Evolutionary conservation across 495 filamentous ascomycete genomes (phyloP).

Genomic region (Clavariopsis aquatica): DNA sequence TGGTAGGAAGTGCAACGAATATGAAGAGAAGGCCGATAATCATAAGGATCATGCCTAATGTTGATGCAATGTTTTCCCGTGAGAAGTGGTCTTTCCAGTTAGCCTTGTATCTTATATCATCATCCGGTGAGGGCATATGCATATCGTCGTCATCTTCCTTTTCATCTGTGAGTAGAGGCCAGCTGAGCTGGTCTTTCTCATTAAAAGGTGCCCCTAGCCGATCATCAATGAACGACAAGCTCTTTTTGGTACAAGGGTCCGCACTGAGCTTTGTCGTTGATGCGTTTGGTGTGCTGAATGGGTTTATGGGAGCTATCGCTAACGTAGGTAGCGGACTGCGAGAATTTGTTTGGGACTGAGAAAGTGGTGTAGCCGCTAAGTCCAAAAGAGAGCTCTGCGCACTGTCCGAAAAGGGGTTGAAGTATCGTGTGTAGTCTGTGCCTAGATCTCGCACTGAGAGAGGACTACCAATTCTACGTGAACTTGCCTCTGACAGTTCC

Average conservation of each 20-base stretch:
- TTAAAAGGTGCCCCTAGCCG: slow-evolving; percentile 44
- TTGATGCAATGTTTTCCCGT: slow-evolving; percentile 45
- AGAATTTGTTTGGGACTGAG: slow-evolving; percentile 1
- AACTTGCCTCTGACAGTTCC: slow-evolving; percentile 3
- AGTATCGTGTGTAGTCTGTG: slow-evolving; percentile 53
- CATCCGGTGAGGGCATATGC: slow-evolving; percentile 52
- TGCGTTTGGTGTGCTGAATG: slow-evolving; percentile 29
- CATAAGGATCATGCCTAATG: slow-evolving; percentile 49
- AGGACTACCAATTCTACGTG: slow-evolving; percentile 18
- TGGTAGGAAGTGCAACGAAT: slow-evolving; percentile 51
- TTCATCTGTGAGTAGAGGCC: slow-evolving; percentile 49
- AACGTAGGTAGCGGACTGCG: slow-evolving; percentile 15
- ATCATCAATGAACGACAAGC: slow-evolving; percentile 46
- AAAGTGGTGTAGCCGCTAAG: slow-evolving; percentile 28
- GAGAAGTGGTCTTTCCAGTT: slow-evolving; percentile 48
- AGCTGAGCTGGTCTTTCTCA: slow-evolving; percentile 41
- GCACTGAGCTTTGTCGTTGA: slow-evolving; percentile 32
- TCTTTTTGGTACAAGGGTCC: slow-evolving; percentile 32
- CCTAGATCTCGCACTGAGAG: slow-evolving; percentile 47
- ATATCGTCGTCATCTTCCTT: slow-evolving; percentile 54
- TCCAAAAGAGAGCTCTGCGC: slow-evolving; percentile 23
- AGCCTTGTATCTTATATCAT: slow-evolving; percentile 49
- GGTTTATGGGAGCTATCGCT: slow-evolving; percentile 2
- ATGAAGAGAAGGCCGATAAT: slow-evolving; percentile 49
- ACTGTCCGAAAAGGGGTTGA: slow-evolving; percentile 42